These are phyloP conservation scores for Quercus mongolica DNA, from an alignment of 306 rosid species.

Conservation along the genomic window DNA sequence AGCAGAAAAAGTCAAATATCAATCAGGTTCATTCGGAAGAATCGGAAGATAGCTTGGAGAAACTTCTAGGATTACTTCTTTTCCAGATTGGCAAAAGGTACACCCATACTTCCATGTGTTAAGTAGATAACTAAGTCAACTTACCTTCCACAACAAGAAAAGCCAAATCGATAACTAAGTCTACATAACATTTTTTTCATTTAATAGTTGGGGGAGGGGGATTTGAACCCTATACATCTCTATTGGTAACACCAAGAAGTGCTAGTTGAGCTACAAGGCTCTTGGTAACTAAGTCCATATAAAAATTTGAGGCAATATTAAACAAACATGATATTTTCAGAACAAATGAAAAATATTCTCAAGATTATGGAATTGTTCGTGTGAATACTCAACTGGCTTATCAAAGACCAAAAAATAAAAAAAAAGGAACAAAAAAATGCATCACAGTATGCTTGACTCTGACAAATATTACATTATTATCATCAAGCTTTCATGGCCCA, in stretches of 20 bases:
- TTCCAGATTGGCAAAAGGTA: not conserved
- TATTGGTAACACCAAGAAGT: no score
- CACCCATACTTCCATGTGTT: not conserved
- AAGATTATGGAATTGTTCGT: not conserved
- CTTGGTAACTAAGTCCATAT: no score
- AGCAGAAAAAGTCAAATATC: conserved; percentile 1
- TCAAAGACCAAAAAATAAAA: not conserved
- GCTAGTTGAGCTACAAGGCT: no score
- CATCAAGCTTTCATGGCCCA: not conserved
- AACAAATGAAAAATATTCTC: not conserved
- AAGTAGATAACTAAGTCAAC: not conserved
- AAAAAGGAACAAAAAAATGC: not conserved
- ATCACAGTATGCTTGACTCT: not conserved
- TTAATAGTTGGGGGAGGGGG: no score
- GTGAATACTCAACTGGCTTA: not conserved
- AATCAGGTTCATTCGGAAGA: not conserved
- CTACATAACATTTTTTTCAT: no score
- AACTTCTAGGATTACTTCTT: not conserved
- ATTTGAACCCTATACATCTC: no score
- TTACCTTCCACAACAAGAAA: no score
- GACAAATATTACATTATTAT: not conserved
- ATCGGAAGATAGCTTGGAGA: not conserved
- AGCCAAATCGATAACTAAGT: no score
- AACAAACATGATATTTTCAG: not conserved
- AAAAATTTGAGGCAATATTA: not conserved